Evolutionary conservation across 306 rosid species (phyloP).

Genomic region (Corylus avellana): DNA sequence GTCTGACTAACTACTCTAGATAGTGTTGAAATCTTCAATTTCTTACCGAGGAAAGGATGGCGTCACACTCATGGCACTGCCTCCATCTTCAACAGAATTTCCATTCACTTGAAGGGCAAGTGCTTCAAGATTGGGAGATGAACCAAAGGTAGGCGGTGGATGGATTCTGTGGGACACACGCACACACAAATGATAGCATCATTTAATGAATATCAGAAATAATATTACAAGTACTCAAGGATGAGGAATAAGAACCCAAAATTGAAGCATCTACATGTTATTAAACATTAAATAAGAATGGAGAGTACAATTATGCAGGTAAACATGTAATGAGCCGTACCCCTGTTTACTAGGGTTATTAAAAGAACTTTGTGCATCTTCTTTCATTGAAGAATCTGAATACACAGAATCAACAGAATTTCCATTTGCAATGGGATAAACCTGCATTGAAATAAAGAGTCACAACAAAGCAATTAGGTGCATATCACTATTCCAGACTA

Average conservation of each 20-base stretch:
- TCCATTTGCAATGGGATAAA: conserved; percentile 60
- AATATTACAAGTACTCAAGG: conserved; percentile 17
- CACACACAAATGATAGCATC: conserved; percentile 31
- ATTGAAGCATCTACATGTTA: neutral
- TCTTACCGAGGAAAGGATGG: conserved; percentile 57
- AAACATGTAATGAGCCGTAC: conserved; percentile 45
- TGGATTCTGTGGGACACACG: conserved; percentile 53
- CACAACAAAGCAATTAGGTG: neutral
- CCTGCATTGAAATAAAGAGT: conserved; percentile 54
- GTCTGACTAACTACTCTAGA: conserved; percentile 4
- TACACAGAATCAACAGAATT: conserved; percentile 51
- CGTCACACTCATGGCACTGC: conserved; percentile 53
- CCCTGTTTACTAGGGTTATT: conserved; percentile 64
- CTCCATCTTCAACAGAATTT: conserved; percentile 61
- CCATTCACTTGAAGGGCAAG: conserved; percentile 57
- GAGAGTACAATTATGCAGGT: conserved; percentile 2
- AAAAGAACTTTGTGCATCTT: conserved; percentile 89
- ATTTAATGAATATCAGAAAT: conserved; percentile 23
- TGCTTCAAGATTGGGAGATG: conserved; percentile 80
- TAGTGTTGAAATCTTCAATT: conserved; percentile 2
- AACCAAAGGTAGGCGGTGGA: conserved; percentile 97
- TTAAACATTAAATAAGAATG: neutral
- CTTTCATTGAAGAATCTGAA: conserved; percentile 79
- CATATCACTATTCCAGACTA: neutral
- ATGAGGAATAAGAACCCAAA: neutral